Evolutionary conservation across 2,329 filamentous ascomycete species (phyloP), one percentile per base, ranked within the genome.

Genomic region (Trichophyton simii): DNA sequence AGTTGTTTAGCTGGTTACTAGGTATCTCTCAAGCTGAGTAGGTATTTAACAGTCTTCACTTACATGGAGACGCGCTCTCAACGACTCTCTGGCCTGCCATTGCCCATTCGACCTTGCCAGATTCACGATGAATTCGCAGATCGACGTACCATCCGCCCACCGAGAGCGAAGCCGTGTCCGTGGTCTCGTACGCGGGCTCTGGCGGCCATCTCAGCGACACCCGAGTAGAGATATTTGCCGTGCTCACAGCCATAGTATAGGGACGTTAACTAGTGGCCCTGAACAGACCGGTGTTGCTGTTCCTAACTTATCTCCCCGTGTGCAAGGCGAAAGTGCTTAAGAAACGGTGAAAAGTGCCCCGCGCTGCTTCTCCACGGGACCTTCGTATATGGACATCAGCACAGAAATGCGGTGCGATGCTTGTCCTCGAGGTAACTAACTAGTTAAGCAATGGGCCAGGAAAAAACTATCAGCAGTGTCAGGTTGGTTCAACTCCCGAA

Each of bases 91-190:
- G 70, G 6, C 76, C 76, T 0, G 76, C 75, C 61, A 77, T 73
- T 0, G 72, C 75, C 76, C 76, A 78, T 64, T 77, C 75, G 38
- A 77, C 72, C 2, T 63, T 65, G 1, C 66, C 64, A 0, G 75
- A 68, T 3, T 62, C 25, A 61, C 72, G 74, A 48, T 73, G 69
- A 15, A 78, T 71, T 11, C 76, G 73, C 0, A 78, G 66, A 65
- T 78, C 76, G 3, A 77, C 70, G 60, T 75, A 78, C 70, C 74
- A 78, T 55, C 71, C 72, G 8, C 71, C 72, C 0, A 78, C 72
- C 8, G 73, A 74, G 64, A 77, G 70, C 58, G 77, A 74, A 4
- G 76, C 67, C 5, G 76, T 78, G 59, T 78, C 74, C 11, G 76
- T 77, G 41, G 71, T 75, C 62, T 78, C 76, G 31, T 70, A 72